phyloP scores from a whole-genome alignment of 163 green algal species.

The Chlorella variabilis region DNA sequence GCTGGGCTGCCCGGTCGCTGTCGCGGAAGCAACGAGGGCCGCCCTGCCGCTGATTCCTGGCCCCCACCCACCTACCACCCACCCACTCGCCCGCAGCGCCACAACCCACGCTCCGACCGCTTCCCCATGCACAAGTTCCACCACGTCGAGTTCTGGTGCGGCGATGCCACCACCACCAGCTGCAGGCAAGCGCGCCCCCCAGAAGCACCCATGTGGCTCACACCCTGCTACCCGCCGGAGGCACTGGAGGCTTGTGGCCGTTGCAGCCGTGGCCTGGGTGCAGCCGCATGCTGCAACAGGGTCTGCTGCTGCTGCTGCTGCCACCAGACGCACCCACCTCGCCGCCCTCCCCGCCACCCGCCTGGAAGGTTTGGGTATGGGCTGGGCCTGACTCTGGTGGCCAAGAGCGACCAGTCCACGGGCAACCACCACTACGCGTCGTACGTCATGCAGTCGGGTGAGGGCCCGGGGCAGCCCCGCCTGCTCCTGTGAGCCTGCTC shows the following conservation, averaged over 20 bases:
- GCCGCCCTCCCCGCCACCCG: no score
- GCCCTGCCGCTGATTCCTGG: no score
- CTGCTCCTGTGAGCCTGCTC: background rate
- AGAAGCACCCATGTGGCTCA: no score
- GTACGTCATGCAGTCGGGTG: conserved; percentile 78
- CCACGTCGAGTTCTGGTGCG: conserved; percentile 95
- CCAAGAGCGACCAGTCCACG: conserved; percentile 90
- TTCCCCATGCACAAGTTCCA: conserved; percentile 87
- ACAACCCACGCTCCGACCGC: conserved; percentile 84
- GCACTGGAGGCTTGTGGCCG: no score
- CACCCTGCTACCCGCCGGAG: no score
- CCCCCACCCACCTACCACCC: no score
- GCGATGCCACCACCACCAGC: conserved; percentile 87
- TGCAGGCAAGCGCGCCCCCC: conserved; percentile 60
- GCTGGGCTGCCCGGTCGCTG: no score
- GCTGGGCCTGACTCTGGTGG: conserved; percentile 91
- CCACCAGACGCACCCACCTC: no score
- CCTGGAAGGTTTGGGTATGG: conserved; percentile 91
- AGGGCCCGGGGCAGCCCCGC: background rate
- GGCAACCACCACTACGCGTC: conserved; percentile 88
- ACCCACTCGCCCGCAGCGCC: conserved; percentile 59
- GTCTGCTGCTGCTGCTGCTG: no score
- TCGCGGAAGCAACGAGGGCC: no score
- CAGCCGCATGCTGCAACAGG: no score
- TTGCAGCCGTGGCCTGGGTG: no score